A percentile compares a stretch with the other conserved stretches of the same genome.
phyloP scores from a whole-genome alignment of 768 basidiomycete species.

The Hebeloma cylindrosporum region DNA sequence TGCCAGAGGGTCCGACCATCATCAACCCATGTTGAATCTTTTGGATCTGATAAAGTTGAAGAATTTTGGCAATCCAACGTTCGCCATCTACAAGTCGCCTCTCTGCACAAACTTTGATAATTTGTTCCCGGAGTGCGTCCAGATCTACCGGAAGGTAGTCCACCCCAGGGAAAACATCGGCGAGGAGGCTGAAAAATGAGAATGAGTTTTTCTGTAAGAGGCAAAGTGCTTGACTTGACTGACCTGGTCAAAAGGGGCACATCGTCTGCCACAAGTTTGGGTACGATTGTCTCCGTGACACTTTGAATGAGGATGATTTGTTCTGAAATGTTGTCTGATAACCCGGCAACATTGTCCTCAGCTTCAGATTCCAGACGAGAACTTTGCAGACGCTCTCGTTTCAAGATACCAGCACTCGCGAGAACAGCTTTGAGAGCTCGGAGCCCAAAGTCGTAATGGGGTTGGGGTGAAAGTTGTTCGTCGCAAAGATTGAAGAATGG shows the following conservation, averaged over 20 bases:
- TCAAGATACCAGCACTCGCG: slow-evolving; percentile 95
- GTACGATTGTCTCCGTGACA: slow-evolving; percentile 97
- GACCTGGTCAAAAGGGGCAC: slow-evolving; percentile 92
- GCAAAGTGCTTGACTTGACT: slow-evolving; percentile 21
- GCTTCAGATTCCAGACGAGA: slow-evolving; percentile 41
- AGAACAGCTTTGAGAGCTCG: slow-evolving; percentile 96
- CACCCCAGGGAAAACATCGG: slow-evolving; percentile 97
- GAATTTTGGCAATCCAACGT: slow-evolving; percentile 91
- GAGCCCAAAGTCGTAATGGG: slow-evolving; percentile 98
- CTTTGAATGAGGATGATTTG: slow-evolving; percentile 98
- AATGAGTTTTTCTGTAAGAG: slow-evolving; percentile 6
- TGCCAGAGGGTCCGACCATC: slow-evolving; percentile 99
- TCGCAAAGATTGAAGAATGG: slow-evolving; percentile 99
- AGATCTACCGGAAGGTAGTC: slow-evolving; percentile 89
- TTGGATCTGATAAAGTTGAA: slow-evolving; percentile 98
- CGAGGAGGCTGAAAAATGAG: slow-evolving; percentile 62
- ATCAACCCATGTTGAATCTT: slow-evolving; percentile 99
- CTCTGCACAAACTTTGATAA: slow-evolving; percentile 83
- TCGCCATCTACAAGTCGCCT: slow-evolving; percentile 84
- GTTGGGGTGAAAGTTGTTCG: slow-evolving; percentile 94
- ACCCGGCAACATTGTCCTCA: slow-evolving; percentile 44
- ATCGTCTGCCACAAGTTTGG: slow-evolving; percentile 96
- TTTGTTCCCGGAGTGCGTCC: slow-evolving; percentile 80
- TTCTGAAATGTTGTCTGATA: slow-evolving; percentile 78
- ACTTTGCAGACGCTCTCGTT: slow-evolving; percentile 78